Conservation (phyloP, 768 basidiomycete genomes). For the Boletus reticulatus region DNA sequence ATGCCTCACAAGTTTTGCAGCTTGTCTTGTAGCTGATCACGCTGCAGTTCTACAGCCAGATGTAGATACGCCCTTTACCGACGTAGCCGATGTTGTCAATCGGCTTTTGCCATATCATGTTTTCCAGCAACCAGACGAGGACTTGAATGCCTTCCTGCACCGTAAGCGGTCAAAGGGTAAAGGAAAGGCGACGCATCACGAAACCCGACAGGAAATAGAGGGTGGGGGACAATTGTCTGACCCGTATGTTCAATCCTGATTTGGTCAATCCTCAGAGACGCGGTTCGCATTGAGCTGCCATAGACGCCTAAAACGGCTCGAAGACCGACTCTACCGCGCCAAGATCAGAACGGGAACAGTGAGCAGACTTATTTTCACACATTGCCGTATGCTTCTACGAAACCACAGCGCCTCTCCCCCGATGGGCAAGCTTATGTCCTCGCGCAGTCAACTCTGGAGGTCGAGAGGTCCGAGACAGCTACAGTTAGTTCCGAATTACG, state of each 20-base stretch:
- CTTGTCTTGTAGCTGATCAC: conserved; percentile 63
- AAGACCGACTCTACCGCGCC: conserved; percentile 55
- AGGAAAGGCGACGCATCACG: conserved; percentile 48
- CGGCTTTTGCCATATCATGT: conserved; percentile 79
- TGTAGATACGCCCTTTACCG: conserved; percentile 64
- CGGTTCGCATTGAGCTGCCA: conserved; percentile 67
- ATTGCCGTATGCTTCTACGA: not conserved
- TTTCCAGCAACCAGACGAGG: conserved; percentile 71
- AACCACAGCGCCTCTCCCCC: conserved; percentile 53
- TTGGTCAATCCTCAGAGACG: conserved; percentile 48
- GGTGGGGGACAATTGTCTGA: conserved; percentile 36
- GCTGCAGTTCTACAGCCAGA: conserved; percentile 59
- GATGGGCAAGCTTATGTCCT: conserved; percentile 64
- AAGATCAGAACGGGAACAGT: conserved; percentile 59
- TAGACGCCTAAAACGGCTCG: conserved; percentile 52
- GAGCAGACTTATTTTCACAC: conserved; percentile 18
- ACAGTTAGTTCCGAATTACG: conserved; percentile 58
- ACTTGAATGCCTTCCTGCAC: conserved; percentile 40
- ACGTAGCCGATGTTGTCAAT: conserved; percentile 61
- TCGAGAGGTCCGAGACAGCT: conserved; percentile 62
- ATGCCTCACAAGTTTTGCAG: conserved; percentile 45
- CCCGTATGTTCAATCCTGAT: not conserved
- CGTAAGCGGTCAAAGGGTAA: conserved; percentile 53
- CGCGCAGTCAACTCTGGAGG: conserved; percentile 61
- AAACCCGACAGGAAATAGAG: conserved; percentile 48